A percentile compares a stretch with the other conserved stretches of the same genome.
phyloP scores from a whole-genome alignment of 805 yeast genomes.

The Wickerhamiella parazyma region DNA sequence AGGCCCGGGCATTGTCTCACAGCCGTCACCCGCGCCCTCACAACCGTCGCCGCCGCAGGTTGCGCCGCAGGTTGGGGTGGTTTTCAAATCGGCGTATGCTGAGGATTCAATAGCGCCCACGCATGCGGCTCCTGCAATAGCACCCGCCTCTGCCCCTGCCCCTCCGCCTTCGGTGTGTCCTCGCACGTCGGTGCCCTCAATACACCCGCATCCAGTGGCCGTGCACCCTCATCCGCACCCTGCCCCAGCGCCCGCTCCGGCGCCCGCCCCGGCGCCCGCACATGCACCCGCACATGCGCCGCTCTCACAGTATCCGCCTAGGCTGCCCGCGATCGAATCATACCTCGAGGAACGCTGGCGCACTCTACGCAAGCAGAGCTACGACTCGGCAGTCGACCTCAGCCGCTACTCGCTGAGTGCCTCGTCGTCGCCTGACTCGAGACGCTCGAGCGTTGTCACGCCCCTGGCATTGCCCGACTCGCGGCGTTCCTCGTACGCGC shows the following conservation, averaged over 20 bases:
- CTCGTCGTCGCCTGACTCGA: slow-evolving; percentile 8
- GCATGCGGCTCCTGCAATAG: background rate
- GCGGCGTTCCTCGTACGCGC: background rate
- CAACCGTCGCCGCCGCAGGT: background rate
- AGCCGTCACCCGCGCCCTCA: background rate
- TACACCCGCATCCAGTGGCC: no score
- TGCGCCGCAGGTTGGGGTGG: slow-evolving; percentile 17
- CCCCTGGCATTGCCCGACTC: background rate
- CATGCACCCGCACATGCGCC: no score
- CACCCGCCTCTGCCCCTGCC: background rate
- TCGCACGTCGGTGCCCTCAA: background rate
- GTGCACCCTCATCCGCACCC: background rate
- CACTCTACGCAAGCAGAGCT: slow-evolving; percentile 6
- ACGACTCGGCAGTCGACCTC: slow-evolving; percentile 5
- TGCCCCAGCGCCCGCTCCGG: background rate
- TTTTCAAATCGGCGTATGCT: slow-evolving; percentile 15
- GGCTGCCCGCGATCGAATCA: slow-evolving; percentile 3
- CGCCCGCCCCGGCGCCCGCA: background rate
- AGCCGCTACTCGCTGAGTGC: slow-evolving; percentile 7
- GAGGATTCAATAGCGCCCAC: slow-evolving; percentile 7
- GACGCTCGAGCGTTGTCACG: background rate
- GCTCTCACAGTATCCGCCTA: background rate
- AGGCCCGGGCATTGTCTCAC: no score
- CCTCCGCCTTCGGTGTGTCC: background rate
- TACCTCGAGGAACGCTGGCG: slow-evolving; percentile 5